Evolutionary conservation across 2,329 filamentous ascomycete species (phyloP).

Genomic region (Cryoendolithus antarcticus): DNA sequence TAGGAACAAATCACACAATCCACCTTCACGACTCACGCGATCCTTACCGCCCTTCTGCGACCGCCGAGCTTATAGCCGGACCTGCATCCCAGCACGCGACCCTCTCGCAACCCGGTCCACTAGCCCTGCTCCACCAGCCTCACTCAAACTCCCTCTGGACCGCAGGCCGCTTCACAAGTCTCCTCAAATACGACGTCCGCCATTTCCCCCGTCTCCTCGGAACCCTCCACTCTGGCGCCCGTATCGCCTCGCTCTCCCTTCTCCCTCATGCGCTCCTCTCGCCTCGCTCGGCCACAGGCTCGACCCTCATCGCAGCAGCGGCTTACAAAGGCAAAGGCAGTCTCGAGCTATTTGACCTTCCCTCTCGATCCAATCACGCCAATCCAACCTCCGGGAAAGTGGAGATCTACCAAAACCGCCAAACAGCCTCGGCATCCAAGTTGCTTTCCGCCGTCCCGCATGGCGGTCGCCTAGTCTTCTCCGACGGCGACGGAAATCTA

Average conservation of each 20-base stretch:
- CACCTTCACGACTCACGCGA: slow-evolving; percentile 69
- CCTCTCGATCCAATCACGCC: too few species aligned
- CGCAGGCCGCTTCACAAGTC: slow-evolving; percentile 78
- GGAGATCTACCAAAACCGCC: slow-evolving; percentile 57
- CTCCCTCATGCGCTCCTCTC: slow-evolving; percentile 50
- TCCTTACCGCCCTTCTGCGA: slow-evolving; percentile 2
- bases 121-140: slow-evolving; percentile 53
- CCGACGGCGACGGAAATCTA: slow-evolving; percentile 70
- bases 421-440: slow-evolving; percentile 69
- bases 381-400: too few species aligned
- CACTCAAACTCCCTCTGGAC: slow-evolving; percentile 65
- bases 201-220: slow-evolving; percentile 67
- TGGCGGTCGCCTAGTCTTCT: slow-evolving; percentile 68
- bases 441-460: slow-evolving; percentile 71
- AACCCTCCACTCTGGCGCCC: slow-evolving; percentile 72
- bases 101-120: slow-evolving; percentile 66
- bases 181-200: slow-evolving; percentile 79
- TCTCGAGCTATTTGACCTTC: slow-evolving; percentile 74
- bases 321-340: slow-evolving; percentile 88
- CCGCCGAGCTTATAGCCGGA: slow-evolving; percentile 21
- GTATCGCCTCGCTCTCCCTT: slow-evolving; percentile 60
- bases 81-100: slow-evolving; percentile 46
- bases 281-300: slow-evolving; percentile 41
- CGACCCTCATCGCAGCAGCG: slow-evolving; percentile 69
- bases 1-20: slow-evolving; percentile 70